Evolutionary conservation across 805 yeast genomes (phyloP).

Genomic region (Candida silvicultrix): DNA sequence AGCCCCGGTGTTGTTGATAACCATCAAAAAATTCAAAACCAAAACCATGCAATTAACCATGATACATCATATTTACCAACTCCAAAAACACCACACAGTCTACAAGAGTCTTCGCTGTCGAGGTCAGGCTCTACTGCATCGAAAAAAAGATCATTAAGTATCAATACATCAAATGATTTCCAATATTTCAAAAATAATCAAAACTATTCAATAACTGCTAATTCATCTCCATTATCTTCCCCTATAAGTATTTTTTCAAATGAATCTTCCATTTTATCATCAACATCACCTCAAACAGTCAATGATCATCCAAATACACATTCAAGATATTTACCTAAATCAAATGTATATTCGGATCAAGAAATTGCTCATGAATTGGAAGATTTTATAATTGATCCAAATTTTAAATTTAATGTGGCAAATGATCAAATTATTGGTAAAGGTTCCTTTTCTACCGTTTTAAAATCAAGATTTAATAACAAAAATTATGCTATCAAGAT

Average conservation of each 20-base stretch:
- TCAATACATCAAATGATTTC: background rate
- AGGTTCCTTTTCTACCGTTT: constrained; percentile 17
- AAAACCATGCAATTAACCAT: background rate
- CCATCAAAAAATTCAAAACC: no score
- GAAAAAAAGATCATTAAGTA: background rate
- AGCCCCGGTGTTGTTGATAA: no score
- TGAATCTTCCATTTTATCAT: background rate
- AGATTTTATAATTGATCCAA: constrained; percentile 7
- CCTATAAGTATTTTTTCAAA: background rate
- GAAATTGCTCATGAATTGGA: constrained; percentile 1
- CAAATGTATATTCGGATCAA: background rate
- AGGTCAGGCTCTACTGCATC: background rate
- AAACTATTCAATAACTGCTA: background rate
- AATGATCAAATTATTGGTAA: constrained; percentile 7
- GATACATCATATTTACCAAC: background rate
- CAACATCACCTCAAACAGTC: background rate
- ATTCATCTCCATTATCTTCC: background rate
- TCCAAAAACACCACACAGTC: background rate
- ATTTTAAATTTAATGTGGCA: constrained; percentile 2
- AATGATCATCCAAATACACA: background rate
- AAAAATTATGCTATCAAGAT: constrained; percentile 14
- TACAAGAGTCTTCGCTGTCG: no score
- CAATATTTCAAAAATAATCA: background rate
- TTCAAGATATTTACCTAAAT: background rate
- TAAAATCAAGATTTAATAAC: constrained; percentile 2